These are phyloP conservation scores for Hondaea fermentalgiana DNA, from an alignment of 108 stramenopile genomes.

Conservation along the genomic window DNA sequence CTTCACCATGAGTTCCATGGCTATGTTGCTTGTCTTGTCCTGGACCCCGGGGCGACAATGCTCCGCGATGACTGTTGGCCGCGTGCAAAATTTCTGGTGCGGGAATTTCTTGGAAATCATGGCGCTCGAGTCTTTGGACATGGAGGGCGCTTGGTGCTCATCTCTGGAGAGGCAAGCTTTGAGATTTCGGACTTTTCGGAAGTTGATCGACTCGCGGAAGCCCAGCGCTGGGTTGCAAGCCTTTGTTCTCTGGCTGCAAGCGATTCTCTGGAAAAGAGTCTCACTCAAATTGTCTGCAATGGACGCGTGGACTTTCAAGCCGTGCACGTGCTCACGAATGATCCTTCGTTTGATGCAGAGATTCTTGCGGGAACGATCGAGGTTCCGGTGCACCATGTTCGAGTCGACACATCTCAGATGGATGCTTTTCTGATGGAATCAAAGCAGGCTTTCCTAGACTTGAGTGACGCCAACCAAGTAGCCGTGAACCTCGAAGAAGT, in stretches of 20 bases:
- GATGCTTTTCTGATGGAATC: neutral
- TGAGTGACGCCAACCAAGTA: neutral
- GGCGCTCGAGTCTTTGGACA: neutral
- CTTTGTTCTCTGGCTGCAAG: neutral
- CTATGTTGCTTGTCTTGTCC: neutral
- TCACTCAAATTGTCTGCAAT: no score
- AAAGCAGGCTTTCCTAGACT: neutral
- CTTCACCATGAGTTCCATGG: neutral
- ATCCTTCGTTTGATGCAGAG: no score
- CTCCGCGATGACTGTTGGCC: neutral
- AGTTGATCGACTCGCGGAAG: neutral
- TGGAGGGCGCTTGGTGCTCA: neutral
- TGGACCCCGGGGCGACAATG: neutral
- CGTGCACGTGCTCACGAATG: no score
- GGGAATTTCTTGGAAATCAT: neutral
- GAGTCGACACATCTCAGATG: neutral
- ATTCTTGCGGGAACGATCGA: no score
- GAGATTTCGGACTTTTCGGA: neutral
- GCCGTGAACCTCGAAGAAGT: neutral
- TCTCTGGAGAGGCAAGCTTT: neutral
- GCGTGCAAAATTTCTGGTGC: neutral
- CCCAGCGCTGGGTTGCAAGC: neutral
- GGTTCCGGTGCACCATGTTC: neutral
- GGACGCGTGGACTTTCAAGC: no score
- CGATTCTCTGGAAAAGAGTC: no score